Base-by-base conservation (phyloP, 768 basidiomycete genomes). In the Trametes gibbosa region DNA sequence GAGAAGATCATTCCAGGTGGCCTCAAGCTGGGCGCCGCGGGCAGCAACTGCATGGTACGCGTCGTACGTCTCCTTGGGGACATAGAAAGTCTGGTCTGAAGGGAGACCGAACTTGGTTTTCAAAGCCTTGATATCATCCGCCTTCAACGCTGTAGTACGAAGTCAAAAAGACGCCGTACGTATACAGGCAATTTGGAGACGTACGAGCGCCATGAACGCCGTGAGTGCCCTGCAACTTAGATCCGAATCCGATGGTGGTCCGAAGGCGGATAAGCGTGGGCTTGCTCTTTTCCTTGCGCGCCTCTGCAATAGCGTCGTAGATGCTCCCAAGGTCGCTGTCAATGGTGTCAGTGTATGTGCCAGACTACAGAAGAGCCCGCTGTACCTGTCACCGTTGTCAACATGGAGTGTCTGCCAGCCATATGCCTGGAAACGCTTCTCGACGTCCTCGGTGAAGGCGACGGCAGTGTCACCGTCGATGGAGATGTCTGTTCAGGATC, bases 401-500 rank as follows among this genome's bases (percentile, higher is more conserved):
- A 95, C 90, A 68, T 82, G 83, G 61, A 95, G 83, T 57, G 95
- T 92, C 63, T 97, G 89, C 95, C 95, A 98, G 54, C 91, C 93
- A 74, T 97, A 97, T 2, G 95, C 72, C 70, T 86, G 76, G 81
- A 95, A 97, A 56, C 95, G 86, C 70, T 87, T 85, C 66, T 83
- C 84, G 55, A 96, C 93, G 67, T 97, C 85, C 75, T 98, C 95
- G 42, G 95, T 98, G 81, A 98, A 98, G 17, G 95, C 90, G 56
- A 87, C 81, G 56, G 84, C 84, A 63, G 95, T 98, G 75, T 93
- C 85, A 63, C 95, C 95, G 71, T 98, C 95, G 67, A 98, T 97
- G 63, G 95, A 92, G 73, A 98, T 98, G 73, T 94, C 91, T 94
- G 50, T 34, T 17, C 45, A 46, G 53, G 59, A n/a, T 49, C 65